Percentiles rank a stretch among this genome's conserved stretches.
Evolutionary conservation across 2,329 filamentous ascomycete genomes (phyloP).

Genomic region (Fusarium pseudocircinatum): DNA sequence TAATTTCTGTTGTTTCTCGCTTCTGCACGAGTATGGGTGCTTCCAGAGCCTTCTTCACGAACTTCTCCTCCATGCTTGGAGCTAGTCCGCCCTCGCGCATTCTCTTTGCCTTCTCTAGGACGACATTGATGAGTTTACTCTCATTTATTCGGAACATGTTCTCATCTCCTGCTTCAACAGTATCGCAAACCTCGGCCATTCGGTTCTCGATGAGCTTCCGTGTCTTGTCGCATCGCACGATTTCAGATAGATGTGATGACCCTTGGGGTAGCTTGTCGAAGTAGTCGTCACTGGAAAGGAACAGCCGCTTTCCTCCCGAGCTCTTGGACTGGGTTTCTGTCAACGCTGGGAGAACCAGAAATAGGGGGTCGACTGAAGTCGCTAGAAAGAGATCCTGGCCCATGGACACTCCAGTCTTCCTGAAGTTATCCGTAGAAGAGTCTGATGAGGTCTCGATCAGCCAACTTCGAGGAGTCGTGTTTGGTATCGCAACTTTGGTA

Average conservation of each 20-base stretch:
- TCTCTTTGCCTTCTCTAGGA: conserved; percentile 76
- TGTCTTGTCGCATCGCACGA: conserved; percentile 61
- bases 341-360: conserved; percentile 81
- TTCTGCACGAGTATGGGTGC: conserved; percentile 77
- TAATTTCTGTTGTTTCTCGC: conserved; percentile 53
- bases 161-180: conserved; percentile 83
- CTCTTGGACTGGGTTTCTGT: conserved; percentile 54
- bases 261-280: conserved; percentile 68
- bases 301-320: conserved; percentile 67
- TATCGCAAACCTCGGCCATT: conserved; percentile 80
- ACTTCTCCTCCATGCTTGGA: conserved; percentile 83
- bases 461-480: conserved; percentile 68
- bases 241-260: conserved; percentile 66
- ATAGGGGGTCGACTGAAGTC: conserved; percentile 84
- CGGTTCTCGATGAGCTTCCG: conserved; percentile 68
- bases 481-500: conserved; percentile 64
- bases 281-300: conserved; percentile 76
- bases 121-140: conserved; percentile 70
- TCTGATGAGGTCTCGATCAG: conserved; percentile 57
- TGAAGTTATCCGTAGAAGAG: conserved; percentile 17
- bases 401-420: conserved; percentile 60
- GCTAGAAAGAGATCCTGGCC: conserved; percentile 82
- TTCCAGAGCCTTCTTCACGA: conserved; percentile 80
- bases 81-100: conserved; percentile 76
- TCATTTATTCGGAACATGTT: conserved; percentile 84